Base-by-base conservation (phyloP, 371 early-diverging fungal genomes). In the Thermomucor indicae-seudaticae region DNA sequence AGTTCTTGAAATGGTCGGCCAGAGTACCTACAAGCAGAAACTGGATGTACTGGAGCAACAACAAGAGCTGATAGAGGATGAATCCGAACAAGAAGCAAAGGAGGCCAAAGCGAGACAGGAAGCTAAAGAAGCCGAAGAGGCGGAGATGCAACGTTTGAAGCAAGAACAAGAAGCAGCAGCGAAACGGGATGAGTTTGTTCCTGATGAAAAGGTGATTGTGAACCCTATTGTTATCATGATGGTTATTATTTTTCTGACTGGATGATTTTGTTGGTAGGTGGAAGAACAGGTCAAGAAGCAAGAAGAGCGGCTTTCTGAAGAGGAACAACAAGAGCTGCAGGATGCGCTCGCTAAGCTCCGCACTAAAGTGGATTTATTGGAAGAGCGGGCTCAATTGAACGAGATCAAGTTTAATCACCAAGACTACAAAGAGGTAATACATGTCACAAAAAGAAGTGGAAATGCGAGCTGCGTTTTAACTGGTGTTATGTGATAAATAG, bases 61-160 rank as follows among this genome's bases (percentile, higher is more conserved):
- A 68, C 93, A 96, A 65, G 95, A 95, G 61, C 73, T 96, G 52
- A 96, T 96, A 53, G 91, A 87, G 52, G 93, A 93, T 54, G 97
- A 96, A 67, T 75, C 68, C 24, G 89, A 83, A 43, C 87, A 89
- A 64, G 87, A 72, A 60, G 67, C 70, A 27, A 72, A 74, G 45
- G 76, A 76, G 51, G 78, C 78, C 24, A 68, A 80, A 55, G 84
- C 79, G 4, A 57, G 76, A 54, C 68, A 68, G 44, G 79, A 69
- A 25, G 74, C 74, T 37, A 65, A 72, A 49, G 74, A 72, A 34
- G 72, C 65, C 45, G 67, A 75, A 27, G 72, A 68, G 45, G 71
- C 72, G 42, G 72, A 64, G 35, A 57, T 47, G 37, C 54, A 57
- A n/a, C 43, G 54, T 25, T 35, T 61, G 25, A 58, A 67, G 16